phyloP scores from a whole-genome alignment of 164 flowering plant species.

The grape (Vitis vinifera) region ASM3070453v1 NC_081815.1:9604001-9604500 shows the following conservation, averaged over 20 bases:
- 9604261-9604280: conserved; percentile 76
- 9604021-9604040: too few relatives aligned
- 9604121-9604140: not conserved
- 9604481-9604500: conserved; percentile 87
- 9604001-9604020: too few relatives aligned
- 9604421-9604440: conserved; percentile 50
- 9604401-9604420: not conserved
- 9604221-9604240: conserved; percentile 58
- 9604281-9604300: conserved; percentile 92
- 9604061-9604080: too few relatives aligned
- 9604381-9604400: not conserved
- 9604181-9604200: not conserved
- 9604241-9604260: conserved; percentile 69
- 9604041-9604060: too few relatives aligned
- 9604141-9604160: not conserved
- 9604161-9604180: not conserved
- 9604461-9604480: conserved; percentile 65
- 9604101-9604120: too few relatives aligned
- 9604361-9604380: not conserved
- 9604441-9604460: conserved; percentile 84
- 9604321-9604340: not conserved
- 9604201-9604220: conserved; percentile 2
- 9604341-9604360: not conserved
- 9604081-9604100: too few relatives aligned
- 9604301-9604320: conserved; percentile 24